Conservation (phyloP, 202 grass and related monocot species). For the Musa balbisiana region DNA sequence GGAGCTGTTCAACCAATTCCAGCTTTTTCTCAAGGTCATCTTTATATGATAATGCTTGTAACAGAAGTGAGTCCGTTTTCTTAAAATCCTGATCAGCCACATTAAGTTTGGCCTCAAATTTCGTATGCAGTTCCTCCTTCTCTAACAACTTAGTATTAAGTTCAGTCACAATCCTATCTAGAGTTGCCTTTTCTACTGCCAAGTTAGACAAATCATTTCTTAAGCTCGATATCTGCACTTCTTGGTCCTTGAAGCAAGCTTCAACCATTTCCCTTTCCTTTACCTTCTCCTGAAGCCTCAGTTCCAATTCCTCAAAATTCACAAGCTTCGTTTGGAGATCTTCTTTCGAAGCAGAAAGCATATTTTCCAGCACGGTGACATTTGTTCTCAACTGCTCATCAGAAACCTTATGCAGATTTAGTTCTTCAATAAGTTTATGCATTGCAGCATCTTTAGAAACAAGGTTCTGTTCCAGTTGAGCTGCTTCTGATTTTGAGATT, state of each 20-base stretch:
- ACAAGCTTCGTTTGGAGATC: conserved; percentile 44
- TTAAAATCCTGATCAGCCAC: conserved; percentile 48
- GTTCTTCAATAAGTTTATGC: conserved; percentile 1
- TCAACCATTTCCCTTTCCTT: conserved; percentile 39
- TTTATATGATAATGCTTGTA: conserved; percentile 57
- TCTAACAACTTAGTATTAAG: conserved; percentile 50
- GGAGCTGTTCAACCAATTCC: conserved; percentile 49
- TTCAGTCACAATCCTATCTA: conserved; percentile 34
- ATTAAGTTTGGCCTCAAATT: conserved; percentile 28
- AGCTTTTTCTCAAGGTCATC: conserved; percentile 55
- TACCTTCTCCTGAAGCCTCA: conserved; percentile 38
- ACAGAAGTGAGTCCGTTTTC: conserved; percentile 47
- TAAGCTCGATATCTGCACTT: conserved; percentile 31
- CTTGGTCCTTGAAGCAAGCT: conserved; percentile 39
- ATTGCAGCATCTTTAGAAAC: conserved; percentile 8
- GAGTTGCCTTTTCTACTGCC: conserved; percentile 51
- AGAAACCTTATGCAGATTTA: conserved; percentile 4
- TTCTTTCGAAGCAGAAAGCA: conserved; percentile 34
- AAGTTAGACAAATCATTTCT: conserved; percentile 32
- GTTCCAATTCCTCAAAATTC: conserved; percentile 39
- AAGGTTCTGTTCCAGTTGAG: conserved; percentile 18
- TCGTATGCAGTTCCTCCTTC: conserved; percentile 38
- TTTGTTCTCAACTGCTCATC: conserved; percentile 17
- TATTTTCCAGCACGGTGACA: conserved; percentile 40
- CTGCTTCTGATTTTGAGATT: conserved; percentile 57